Conservation (phyloP, 2,329 filamentous ascomycete species). For the Penicillium thymicola region DNA sequence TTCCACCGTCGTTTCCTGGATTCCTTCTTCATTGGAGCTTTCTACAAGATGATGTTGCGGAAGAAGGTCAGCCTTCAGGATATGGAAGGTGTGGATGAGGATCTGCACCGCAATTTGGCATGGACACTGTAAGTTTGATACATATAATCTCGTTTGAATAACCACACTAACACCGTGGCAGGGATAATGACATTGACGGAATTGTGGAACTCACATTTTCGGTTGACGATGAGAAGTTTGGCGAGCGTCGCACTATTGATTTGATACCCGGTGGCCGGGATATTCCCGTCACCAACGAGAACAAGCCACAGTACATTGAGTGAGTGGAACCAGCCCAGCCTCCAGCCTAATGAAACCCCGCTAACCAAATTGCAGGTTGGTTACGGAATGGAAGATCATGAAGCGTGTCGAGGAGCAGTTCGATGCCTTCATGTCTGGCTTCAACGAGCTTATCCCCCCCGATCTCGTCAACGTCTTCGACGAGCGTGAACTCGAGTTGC, state of each 20-base stretch:
- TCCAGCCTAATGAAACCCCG: not conserved
- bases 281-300: constrained; percentile 96
- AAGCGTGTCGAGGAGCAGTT: constrained; percentile 98
- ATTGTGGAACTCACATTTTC: constrained; percentile 95
- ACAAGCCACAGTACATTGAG: constrained; percentile 99
- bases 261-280: constrained; percentile 85
- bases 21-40: constrained; percentile 96
- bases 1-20: constrained; percentile 98
- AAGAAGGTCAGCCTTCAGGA: constrained; percentile 89
- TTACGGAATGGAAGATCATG: constrained; percentile 99
- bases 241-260: constrained; percentile 89
- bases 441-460: constrained; percentile 94
- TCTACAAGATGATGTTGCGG: constrained; percentile 98
- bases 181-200: constrained; percentile 92
- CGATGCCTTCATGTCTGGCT: constrained; percentile 94
- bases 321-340: constrained; percentile 42
- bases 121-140: constrained; percentile 71
- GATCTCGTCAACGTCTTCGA: constrained; percentile 98
- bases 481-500: constrained; percentile 89
- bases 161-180: constrained; percentile 29
- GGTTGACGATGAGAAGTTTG: constrained; percentile 95
- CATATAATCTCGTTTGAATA: not conserved
- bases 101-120: constrained; percentile 92
- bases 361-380: constrained; percentile 55
- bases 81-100: constrained; percentile 98